These are phyloP conservation scores for Imleria badia DNA, from an alignment of 768 basidiomycete species.

Conservation along the genomic window DNA sequence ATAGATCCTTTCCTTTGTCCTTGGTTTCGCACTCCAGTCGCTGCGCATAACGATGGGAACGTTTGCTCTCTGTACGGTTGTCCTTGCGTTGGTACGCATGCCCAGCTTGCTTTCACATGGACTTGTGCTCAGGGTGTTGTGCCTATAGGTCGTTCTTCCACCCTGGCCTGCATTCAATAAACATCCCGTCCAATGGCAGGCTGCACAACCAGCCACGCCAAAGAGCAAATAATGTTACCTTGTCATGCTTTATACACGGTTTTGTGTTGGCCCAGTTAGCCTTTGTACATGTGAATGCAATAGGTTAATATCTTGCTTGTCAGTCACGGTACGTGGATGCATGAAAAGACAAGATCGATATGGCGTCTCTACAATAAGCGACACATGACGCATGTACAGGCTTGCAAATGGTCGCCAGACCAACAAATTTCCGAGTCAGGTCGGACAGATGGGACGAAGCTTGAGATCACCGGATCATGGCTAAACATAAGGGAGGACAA, in stretches of 20 bases:
- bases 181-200: conserved; percentile 24
- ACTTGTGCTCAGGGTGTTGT: not conserved
- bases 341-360: too few relatives aligned
- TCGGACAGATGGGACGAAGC: too few relatives aligned
- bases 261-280: not conserved
- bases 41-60: conserved; percentile 25
- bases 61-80: conserved; percentile 21
- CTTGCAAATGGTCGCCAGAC: too few relatives aligned
- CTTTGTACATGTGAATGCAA: not conserved
- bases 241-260: not conserved
- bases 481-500: not conserved
- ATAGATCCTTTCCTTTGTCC: conserved; percentile 30
- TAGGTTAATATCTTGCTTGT: too few relatives aligned
- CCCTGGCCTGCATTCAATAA: conserved; percentile 56
- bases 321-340: too few relatives aligned
- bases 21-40: conserved; percentile 31
- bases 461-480: too few relatives aligned
- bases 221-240: conserved; percentile 20
- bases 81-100: conserved; percentile 21
- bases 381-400: too few relatives aligned
- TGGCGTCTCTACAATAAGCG: too few relatives aligned
- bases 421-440: too few relatives aligned
- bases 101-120: too few relatives aligned
- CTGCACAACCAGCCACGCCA: conserved; percentile 19
- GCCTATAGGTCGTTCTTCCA: conserved; percentile 54